Base-by-base conservation (phyloP, 257 asterid species). In the Cordia subcordata region DNA sequence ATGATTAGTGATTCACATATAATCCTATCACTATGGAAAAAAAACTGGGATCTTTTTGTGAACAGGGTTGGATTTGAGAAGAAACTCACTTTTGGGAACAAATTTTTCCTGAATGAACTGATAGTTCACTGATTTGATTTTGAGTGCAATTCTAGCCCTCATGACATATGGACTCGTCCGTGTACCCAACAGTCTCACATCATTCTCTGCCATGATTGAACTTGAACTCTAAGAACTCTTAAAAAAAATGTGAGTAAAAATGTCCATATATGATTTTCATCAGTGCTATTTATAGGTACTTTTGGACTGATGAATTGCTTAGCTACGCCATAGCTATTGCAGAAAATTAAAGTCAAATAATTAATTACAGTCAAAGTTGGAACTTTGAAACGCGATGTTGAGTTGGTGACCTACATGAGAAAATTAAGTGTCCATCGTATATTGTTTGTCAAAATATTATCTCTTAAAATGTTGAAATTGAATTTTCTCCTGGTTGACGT, bases 1-100 rank as follows among this genome's bases (percentile, higher is more conserved):
- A 72, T 72, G 70, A 57, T 62, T 27, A 55, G 72, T 68, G 72
- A 75, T 16, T 79, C 84, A 52, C 79, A 75, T 11, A 79, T 58
- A 11, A 65, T 55, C 37, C 60, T 55, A 8, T 53, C 66, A 0
- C 33, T 49, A 44, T 67, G 72, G 21, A 67, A 51, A 9, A 49
- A 67, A 51, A 59, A 67, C 72, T 16, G 54, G 77, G n/a, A 72
- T 62, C 61, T 72, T 66, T 62, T 72, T 67, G 55, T 67, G 56
- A 45, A 67, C 19, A 5, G 72, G 72, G 45, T 67, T 67, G 12
- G 72, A 67, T 19, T 67, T 67, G 57, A 67, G 66, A 3, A 67
- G 66, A 12, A 67, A 57, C 17, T 67, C 72, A 32, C 66, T 67
- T n/a, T 67, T 67, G 14, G 56, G 3, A 42, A 40, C 61, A 8